These are phyloP conservation scores for Polytrichum formosum DNA, from an alignment of 225 moss, liverwort and hornwort species.

Conservation along the genomic window DNA sequence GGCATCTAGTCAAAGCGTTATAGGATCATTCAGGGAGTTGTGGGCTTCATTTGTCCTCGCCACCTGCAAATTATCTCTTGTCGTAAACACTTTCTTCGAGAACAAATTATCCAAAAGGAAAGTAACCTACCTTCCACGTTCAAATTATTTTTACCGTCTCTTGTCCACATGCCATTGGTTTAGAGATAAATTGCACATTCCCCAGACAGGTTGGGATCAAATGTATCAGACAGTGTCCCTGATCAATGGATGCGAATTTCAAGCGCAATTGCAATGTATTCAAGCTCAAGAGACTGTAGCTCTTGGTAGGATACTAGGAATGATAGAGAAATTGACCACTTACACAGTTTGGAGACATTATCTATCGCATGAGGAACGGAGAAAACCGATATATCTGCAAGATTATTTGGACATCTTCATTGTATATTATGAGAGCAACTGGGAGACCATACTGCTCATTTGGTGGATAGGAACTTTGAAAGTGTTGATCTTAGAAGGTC, in stretches of 20 bases:
- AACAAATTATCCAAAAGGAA: background rate
- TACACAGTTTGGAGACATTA: background rate
- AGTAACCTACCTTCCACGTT: slow-evolving; percentile 1
- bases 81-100: background rate
- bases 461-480: slow-evolving; percentile 14
- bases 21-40: background rate
- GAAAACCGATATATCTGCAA: background rate
- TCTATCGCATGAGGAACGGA: background rate
- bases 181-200: background rate
- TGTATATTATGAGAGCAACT: slow-evolving; percentile 7
- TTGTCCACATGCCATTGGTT: slow-evolving; percentile 2
- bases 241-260: background rate
- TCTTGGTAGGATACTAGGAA: background rate
- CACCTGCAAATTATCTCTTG: slow-evolving; percentile 4
- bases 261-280: background rate
- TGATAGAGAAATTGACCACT: background rate
- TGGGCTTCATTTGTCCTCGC: slow-evolving; percentile 6
- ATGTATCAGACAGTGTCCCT: slow-evolving; percentile 2
- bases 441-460: slow-evolving; percentile 3
- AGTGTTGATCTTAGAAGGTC: slow-evolving; percentile 14
- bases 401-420: slow-evolving; percentile 3
- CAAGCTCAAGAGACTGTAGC: slow-evolving; percentile 7
- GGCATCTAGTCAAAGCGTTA: too few relatives aligned
- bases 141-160: background rate
- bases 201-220: slow-evolving; percentile 4